phyloP scores from a whole-genome alignment of 345 rosid species.

The Eucalyptus brandiana region DNA sequence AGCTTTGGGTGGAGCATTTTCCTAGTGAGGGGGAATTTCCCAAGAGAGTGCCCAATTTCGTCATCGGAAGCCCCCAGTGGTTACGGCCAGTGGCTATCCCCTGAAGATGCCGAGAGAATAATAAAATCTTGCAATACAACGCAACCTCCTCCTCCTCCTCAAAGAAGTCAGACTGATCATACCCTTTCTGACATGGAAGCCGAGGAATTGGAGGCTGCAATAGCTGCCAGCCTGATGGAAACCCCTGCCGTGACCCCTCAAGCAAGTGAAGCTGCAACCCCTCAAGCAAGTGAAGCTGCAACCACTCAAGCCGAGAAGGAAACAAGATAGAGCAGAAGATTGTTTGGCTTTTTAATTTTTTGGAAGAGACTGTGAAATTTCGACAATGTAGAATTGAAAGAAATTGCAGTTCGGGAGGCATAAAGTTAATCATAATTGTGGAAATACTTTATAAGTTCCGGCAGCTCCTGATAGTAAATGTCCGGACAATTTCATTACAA shows the following conservation, averaged over 20 bases:
- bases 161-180: conserved; percentile 15
- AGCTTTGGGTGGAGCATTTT: conserved; percentile 94
- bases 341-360: not conserved
- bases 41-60: conserved; percentile 61
- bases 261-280: not conserved
- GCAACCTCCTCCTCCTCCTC: conserved; percentile 18
- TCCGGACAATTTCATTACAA: not conserved
- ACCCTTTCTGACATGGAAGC: conserved; percentile 52
- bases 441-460: not conserved
- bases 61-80: conserved; percentile 67
- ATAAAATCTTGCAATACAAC: conserved; percentile 41
- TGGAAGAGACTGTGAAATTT: not conserved
- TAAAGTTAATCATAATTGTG: not conserved
- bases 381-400: not conserved
- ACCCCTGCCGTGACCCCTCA: conserved; percentile 21
- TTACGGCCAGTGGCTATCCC: conserved; percentile 84
- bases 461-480: not conserved
- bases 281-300: not conserved
- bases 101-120: conserved; percentile 84
- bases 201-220: conserved; percentile 78
- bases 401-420: not conserved
- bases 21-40: conserved; percentile 84
- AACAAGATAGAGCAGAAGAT: not conserved
- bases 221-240: conserved; percentile 86
- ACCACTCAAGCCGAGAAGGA: conserved; percentile 2